Percentiles rank a stretch among this genome's conserved stretches.
These are phyloP conservation scores for Mycena vitilis DNA, from an alignment of 768 basidiomycete species.

Conservation along the genomic window DNA sequence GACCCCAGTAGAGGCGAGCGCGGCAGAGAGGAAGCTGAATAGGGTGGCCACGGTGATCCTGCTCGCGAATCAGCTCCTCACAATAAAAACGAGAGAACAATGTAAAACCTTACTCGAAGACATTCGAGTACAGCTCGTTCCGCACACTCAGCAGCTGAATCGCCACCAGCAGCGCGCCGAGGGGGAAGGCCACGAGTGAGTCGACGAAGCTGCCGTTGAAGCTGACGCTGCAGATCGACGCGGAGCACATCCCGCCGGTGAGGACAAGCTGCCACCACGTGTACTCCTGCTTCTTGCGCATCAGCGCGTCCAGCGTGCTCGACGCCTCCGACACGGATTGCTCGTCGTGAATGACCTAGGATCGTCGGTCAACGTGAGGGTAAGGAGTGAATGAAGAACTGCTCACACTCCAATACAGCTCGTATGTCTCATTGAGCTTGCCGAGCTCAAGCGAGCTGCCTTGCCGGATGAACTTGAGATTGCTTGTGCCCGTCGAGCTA, in stretches of 20 bases:
- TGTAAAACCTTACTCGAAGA: conserved; percentile 69
- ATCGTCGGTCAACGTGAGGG: not conserved
- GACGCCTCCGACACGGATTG: conserved; percentile 81
- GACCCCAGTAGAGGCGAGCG: conserved; percentile 70
- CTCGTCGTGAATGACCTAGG: conserved; percentile 83
- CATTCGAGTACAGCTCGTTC: conserved; percentile 83
- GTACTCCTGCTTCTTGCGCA: conserved; percentile 75
- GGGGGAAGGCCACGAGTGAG: conserved; percentile 74
- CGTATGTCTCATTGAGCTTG: conserved; percentile 78
- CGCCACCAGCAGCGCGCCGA: conserved; percentile 80
- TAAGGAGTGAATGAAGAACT: not conserved
- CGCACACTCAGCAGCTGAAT: conserved; percentile 78
- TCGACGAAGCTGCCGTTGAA: conserved; percentile 87
- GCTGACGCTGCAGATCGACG: conserved; percentile 77
- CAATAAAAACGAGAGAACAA: not conserved
- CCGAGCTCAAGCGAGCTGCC: conserved; percentile 78
- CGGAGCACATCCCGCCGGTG: conserved; percentile 82
- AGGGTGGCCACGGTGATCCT: conserved; percentile 85
- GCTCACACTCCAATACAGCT: conserved; percentile 78
- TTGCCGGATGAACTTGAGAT: conserved; percentile 84
- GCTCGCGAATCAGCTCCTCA: not conserved
- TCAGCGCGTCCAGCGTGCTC: conserved; percentile 74
- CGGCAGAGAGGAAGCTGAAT: conserved; percentile 83
- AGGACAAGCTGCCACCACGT: conserved; percentile 69
- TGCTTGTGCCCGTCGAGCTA: conserved; percentile 79